Evolutionary conservation across 2,329 filamentous ascomycete species (phyloP), one percentile per base, ranked within the genome.

Genomic region (Chrysoporthe deuterocubensis): DNA sequence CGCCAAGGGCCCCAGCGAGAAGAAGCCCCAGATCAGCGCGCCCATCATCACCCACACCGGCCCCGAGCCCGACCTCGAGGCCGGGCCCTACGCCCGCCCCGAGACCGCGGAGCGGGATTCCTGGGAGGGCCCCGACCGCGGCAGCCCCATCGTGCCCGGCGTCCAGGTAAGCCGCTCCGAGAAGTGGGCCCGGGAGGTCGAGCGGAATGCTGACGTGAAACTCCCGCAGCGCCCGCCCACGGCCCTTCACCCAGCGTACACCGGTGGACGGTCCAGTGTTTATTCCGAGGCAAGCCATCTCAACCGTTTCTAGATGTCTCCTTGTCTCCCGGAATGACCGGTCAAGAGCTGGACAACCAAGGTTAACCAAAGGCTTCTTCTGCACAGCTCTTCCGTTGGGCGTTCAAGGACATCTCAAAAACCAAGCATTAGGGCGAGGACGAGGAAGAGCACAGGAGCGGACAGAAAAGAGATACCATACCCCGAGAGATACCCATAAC

Each of bases 131-230:
- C 42, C 77, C 8, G 75, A 79, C 68, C 81, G 83, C 62, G 76
- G 78, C 62, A 88, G 85, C 71, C 88, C 88, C 1, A 85, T 90
- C 70, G 78, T 83, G 32, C 87, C 87, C 1, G 80, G 81, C 0
- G 69, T 90, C 14, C 80, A 68, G 62, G 68, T 69, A 43, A 60
- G 68, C 37, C 50, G 61, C 4, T 43, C 4, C 16, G 14, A 21
- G 8, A 52, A 32, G 43, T 58, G 68, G 40, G 44, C 40, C 42
- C 18, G 18, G 4, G 37, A 14, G 1, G 8, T 11, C 34, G 32
- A 56, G 11, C 46, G 11, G 3, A 37, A n/a, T 62, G 64, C 68
- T 69, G 46, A 69, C 58, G 37, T 42, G 14, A 26, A 13, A 11
- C 18, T 54, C 11, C 21, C 8, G 0, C 62, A 82, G 74, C 82